Evolutionary conservation across 805 yeast species (phyloP).

Genomic region (Candida argentea): DNA sequence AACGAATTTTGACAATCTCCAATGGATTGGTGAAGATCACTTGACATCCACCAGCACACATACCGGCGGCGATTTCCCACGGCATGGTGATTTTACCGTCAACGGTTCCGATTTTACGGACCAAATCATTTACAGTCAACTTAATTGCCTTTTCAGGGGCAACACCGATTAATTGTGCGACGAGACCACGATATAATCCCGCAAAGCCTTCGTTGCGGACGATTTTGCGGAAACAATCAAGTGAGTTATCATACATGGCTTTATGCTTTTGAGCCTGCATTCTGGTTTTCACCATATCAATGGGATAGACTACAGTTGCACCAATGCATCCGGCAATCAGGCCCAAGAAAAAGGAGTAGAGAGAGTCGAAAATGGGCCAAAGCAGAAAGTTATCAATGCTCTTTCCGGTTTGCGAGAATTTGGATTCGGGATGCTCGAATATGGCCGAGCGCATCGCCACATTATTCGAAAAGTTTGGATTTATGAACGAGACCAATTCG

Average conservation of each 20-base stretch:
- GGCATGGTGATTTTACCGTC: slow-evolving; percentile 35
- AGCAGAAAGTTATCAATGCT: slow-evolving; percentile 31
- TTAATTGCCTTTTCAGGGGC: slow-evolving; percentile 98
- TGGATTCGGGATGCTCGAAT: slow-evolving; percentile 33
- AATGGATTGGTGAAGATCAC: slow-evolving; percentile 93
- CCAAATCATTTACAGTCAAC: slow-evolving; percentile 84
- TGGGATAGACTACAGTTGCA: slow-evolving; percentile 96
- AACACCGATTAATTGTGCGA: slow-evolving; percentile 92
- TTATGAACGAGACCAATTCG: slow-evolving; percentile 38
- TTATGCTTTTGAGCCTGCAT: slow-evolving; percentile 90
- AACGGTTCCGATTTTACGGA: slow-evolving; percentile 59
- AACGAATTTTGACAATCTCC: slow-evolving; percentile 89
- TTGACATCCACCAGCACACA: slow-evolving; percentile 93
- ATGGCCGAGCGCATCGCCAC: slow-evolving; percentile 23
- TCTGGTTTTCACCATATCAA: slow-evolving; percentile 90
- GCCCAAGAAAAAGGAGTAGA: slow-evolving; percentile 81
- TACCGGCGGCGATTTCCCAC: slow-evolving; percentile 82
- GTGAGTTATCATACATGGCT: slow-evolving; percentile 63
- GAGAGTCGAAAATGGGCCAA: slow-evolving; percentile 53
- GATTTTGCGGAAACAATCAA: slow-evolving; percentile 80
- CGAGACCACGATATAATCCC: slow-evolving; percentile 87
- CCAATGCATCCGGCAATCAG: slow-evolving; percentile 97
- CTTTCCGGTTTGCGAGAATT: slow-evolving; percentile 14
- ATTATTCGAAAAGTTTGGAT: slow-evolving; percentile 43
- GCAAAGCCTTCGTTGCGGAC: slow-evolving; percentile 64